phyloP scores from a whole-genome alignment of 2,329 filamentous ascomycete genomes.

The Colletotrichum sp. region DNA sequence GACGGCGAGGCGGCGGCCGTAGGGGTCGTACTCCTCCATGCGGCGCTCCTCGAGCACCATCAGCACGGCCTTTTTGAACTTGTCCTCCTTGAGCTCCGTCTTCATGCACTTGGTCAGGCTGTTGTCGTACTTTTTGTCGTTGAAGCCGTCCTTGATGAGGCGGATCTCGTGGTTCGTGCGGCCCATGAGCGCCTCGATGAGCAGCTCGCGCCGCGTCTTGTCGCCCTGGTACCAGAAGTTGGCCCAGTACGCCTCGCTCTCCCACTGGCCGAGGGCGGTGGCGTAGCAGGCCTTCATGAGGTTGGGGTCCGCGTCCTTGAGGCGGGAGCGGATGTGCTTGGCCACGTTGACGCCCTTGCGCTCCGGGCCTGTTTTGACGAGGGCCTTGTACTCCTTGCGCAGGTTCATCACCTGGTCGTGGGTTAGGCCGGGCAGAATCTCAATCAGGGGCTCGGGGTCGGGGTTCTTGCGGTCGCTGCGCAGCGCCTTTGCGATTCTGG shows the following conservation, averaged over 20 bases:
- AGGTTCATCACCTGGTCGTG: conserved; percentile 89
- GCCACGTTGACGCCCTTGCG: conserved; percentile 83
- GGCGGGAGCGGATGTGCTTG: conserved; percentile 79
- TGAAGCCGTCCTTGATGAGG: conserved; percentile 86
- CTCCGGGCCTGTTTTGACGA: conserved; percentile 78
- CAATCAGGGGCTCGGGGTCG: conserved; percentile 75
- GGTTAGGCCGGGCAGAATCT: conserved; percentile 82
- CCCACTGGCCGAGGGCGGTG: conserved; percentile 87
- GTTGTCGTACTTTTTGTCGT: conserved; percentile 89
- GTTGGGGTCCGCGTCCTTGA: conserved; percentile 75
- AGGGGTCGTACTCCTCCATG: conserved; percentile 79
- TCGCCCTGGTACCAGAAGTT: conserved; percentile 97
- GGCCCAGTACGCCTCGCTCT: conserved; percentile 95
- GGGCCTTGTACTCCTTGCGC: conserved; percentile 86
- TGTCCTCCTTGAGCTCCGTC: conserved; percentile 91
- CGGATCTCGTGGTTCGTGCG: conserved; percentile 86
- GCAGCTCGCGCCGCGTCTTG: conserved; percentile 81
- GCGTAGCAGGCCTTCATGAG: conserved; percentile 93
- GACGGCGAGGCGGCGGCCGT: conserved; percentile 61
- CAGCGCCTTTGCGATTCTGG: conserved; percentile 77
- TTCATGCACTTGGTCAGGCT: conserved; percentile 85
- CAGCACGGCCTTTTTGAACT: conserved; percentile 89
- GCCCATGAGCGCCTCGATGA: conserved; percentile 94
- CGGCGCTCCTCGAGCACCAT: conserved; percentile 81
- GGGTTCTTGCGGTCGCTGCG: conserved; percentile 62